Evolutionary conservation across 2,329 filamentous ascomycete genomes (phyloP).

Genomic region (Beauveria rudraprayagi): DNA sequence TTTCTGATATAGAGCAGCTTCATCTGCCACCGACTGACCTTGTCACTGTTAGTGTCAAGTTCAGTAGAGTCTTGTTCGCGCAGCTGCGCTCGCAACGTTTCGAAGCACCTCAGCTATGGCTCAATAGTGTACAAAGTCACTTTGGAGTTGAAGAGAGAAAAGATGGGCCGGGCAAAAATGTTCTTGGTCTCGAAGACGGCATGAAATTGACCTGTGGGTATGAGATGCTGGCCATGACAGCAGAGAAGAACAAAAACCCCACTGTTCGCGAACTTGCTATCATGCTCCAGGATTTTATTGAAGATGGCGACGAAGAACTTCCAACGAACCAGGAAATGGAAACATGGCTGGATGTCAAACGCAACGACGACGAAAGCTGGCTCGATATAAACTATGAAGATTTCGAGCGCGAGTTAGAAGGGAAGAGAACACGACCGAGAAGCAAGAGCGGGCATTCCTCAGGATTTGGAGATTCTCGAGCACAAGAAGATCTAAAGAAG

Average conservation of each 20-base stretch:
- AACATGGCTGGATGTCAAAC: slow-evolving; percentile 52
- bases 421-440: slow-evolving; percentile 28
- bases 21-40: slow-evolving; percentile 70
- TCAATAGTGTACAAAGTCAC: slow-evolving; percentile 18
- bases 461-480: slow-evolving; percentile 54
- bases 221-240: slow-evolving; percentile 71
- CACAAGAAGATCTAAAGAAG: slow-evolving; percentile 72
- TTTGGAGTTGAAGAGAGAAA: neutral
- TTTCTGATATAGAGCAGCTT: slow-evolving; percentile 45
- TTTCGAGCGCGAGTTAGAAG: slow-evolving; percentile 71
- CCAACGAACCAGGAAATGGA: slow-evolving; percentile 68
- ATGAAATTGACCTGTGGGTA: slow-evolving; percentile 90
- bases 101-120: slow-evolving; percentile 50
- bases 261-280: slow-evolving; percentile 68
- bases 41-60: slow-evolving; percentile 68
- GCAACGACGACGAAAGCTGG: slow-evolving; percentile 84
- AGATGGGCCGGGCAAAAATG: slow-evolving; percentile 12
- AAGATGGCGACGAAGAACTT: slow-evolving; percentile 57
- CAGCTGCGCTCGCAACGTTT: slow-evolving; percentile 86
- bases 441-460: slow-evolving; percentile 30
- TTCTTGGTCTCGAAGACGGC: slow-evolving; percentile 53
- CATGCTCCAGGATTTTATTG: slow-evolving; percentile 64
- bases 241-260: slow-evolving; percentile 59
- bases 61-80: slow-evolving; percentile 84
- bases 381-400: slow-evolving; percentile 86